Conservation (phyloP, 1,139 yeast genomes). For the Williopsis jadinii region DNA sequence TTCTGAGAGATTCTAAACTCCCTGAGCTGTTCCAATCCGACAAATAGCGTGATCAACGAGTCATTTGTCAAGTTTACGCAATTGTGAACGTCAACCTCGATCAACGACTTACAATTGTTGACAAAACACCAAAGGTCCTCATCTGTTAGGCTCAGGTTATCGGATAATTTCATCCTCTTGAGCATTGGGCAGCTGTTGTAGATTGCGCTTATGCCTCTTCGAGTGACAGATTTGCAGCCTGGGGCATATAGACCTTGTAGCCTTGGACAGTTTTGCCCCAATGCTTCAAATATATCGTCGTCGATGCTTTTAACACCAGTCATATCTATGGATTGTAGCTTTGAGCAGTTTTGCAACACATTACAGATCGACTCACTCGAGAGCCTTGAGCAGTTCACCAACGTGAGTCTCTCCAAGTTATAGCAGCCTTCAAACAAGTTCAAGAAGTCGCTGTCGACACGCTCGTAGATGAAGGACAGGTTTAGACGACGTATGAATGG, state of each 20-base stretch:
- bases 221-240: constrained; percentile 65
- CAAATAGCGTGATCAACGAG: constrained; percentile 54
- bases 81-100: constrained; percentile 84
- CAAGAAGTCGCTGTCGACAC: constrained; percentile 59
- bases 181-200: constrained; percentile 63
- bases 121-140: constrained; percentile 59
- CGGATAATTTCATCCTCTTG: constrained; percentile 77
- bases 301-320: constrained; percentile 69
- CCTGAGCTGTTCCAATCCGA: constrained; percentile 60
- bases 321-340: constrained; percentile 80
- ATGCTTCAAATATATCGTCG: constrained; percentile 63
- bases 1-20: constrained; percentile 81
- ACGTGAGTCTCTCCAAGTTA: constrained; percentile 76
- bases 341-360: constrained; percentile 57
- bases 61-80: constrained; percentile 69
- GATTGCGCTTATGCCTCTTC: constrained; percentile 54
- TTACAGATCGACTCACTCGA: constrained; percentile 54
- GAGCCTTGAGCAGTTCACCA: constrained; percentile 70
- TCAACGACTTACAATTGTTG: constrained; percentile 65
- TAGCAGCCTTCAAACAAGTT: constrained; percentile 54
- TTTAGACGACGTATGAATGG: constrained; percentile 73
- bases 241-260: constrained; percentile 91
- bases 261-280: constrained; percentile 66
- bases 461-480: constrained; percentile 64
- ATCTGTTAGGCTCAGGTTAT: constrained; percentile 63